These are phyloP conservation scores for Aethionema arabicum DNA, from an alignment of 345 rosid species.

Conservation along the genomic window DNA sequence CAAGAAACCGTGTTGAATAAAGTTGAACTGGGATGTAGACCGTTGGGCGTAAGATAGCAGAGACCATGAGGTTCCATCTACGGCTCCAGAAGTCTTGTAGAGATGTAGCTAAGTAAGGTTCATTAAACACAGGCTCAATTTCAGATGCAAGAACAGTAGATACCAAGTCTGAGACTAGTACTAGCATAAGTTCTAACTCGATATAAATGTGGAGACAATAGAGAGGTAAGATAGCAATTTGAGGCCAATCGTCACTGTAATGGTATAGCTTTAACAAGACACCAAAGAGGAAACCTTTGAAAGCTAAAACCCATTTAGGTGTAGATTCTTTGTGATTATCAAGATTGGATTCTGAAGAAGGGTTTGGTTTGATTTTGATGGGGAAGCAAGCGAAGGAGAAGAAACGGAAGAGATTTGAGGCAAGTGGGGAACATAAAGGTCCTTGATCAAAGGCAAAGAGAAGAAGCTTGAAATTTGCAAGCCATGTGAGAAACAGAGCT, in stretches of 20 bases:
- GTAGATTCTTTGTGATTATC: slow-evolving; percentile 12
- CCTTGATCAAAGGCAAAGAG: slow-evolving; percentile 61
- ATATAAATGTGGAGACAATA: slow-evolving; percentile 47
- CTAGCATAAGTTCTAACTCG: slow-evolving; percentile 47
- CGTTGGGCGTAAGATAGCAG: slow-evolving; percentile 51
- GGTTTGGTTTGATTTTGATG: slow-evolving; percentile 40
- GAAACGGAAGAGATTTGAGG: slow-evolving; percentile 49
- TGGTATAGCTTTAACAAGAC: slow-evolving; percentile 35
- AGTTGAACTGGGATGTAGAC: slow-evolving; percentile 49
- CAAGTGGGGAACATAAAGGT: slow-evolving; percentile 50
- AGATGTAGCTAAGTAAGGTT: slow-evolving; percentile 63
- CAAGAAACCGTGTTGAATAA: slow-evolving; percentile 22
- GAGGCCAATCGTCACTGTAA: slow-evolving; percentile 40
- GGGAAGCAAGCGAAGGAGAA: slow-evolving; percentile 58
- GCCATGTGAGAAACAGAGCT: slow-evolving; percentile 54
- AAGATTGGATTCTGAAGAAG: slow-evolving; percentile 22
- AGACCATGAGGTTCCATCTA: slow-evolving; percentile 75
- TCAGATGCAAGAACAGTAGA: slow-evolving; percentile 51
- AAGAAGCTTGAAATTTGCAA: slow-evolving; percentile 62
- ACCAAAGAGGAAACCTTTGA: slow-evolving; percentile 40
- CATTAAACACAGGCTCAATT: slow-evolving; percentile 64
- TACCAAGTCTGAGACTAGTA: slow-evolving; percentile 37
- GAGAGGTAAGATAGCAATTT: slow-evolving; percentile 30
- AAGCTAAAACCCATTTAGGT: slow-evolving; percentile 36
- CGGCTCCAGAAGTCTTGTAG: slow-evolving; percentile 84